Percentiles rank a stretch among this genome's conserved stretches.
phyloP scores from a whole-genome alignment of 257 asterid genomes.

The Solanum corneliomulleri region DNA sequence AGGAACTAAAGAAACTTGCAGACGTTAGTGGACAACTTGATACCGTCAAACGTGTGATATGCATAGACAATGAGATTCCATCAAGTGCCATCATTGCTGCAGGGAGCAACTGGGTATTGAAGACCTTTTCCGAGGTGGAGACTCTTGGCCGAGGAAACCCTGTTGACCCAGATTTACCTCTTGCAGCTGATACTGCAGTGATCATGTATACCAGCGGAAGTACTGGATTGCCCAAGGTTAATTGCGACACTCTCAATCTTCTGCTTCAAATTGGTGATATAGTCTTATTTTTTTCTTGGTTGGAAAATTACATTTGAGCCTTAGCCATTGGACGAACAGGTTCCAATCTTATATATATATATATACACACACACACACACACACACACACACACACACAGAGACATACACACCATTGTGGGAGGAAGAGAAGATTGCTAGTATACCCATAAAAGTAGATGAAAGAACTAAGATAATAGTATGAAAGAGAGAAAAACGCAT shows the following conservation, averaged over 20 bases:
- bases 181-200: slow-evolving; percentile 85
- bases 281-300: background rate
- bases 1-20: slow-evolving; percentile 76
- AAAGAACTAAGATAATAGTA: background rate
- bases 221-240: slow-evolving; percentile 97
- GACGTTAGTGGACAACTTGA: slow-evolving; percentile 85
- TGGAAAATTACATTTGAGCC: background rate
- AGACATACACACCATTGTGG: background rate
- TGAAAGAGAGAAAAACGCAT: background rate
- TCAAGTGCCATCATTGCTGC: slow-evolving; percentile 37
- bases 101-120: slow-evolving; percentile 50
- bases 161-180: slow-evolving; percentile 72
- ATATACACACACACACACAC: background rate
- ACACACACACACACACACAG: background rate
- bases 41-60: slow-evolving; percentile 71
- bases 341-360: background rate
- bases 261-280: background rate
- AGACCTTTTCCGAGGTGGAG: slow-evolving; percentile 61
- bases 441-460: background rate
- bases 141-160: slow-evolving; percentile 66
- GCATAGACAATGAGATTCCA: slow-evolving; percentile 71
- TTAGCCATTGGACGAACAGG: background rate
- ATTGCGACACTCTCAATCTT: background rate
- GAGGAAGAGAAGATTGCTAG: background rate
- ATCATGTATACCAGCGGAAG: slow-evolving; percentile 99